phyloP scores from a whole-genome alignment of 2,329 filamentous ascomycete species.

The Colletotrichum ledebouriae region DNA sequence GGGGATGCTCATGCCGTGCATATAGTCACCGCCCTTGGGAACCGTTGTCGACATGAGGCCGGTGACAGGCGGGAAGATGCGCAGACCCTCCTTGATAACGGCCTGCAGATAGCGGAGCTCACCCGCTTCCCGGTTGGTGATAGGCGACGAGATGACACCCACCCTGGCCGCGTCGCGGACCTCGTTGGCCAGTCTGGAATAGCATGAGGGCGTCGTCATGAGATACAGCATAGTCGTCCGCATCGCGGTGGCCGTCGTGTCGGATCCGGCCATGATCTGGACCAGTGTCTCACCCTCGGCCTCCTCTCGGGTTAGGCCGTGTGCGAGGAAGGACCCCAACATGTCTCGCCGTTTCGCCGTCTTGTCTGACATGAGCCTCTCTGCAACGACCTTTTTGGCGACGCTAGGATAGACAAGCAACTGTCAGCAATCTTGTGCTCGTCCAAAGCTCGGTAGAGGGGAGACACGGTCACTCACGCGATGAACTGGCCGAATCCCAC shows the following conservation, averaged over 20 bases:
- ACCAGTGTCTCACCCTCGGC: constrained; percentile 50
- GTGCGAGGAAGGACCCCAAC: constrained; percentile 57
- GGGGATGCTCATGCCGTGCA: constrained; percentile 58
- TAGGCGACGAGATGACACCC: constrained; percentile 47
- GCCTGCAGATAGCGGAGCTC: constrained; percentile 63
- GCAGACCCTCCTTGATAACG: constrained; percentile 62
- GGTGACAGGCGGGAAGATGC: constrained; percentile 60
- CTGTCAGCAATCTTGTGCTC: constrained; percentile 9
- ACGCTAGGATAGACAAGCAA: constrained; percentile 36
- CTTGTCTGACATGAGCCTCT: constrained; percentile 44
- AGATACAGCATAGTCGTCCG: constrained; percentile 65
- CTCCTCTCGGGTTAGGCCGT: constrained; percentile 51
- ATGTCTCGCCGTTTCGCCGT: constrained; percentile 51
- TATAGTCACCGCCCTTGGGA: constrained; percentile 54
- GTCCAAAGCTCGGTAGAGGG: not conserved
- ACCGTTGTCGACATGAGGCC: constrained; percentile 53
- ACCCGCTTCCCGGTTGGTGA: constrained; percentile 54
- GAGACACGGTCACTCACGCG: constrained; percentile 43
- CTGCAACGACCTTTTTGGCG: constrained; percentile 45
- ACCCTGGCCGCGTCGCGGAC: constrained; percentile 53
- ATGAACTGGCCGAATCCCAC: constrained; percentile 57
- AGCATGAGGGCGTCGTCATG: constrained; percentile 62
- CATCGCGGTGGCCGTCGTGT: constrained; percentile 54
- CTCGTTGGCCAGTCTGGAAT: constrained; percentile 62
- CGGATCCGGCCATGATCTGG: constrained; percentile 54